These are phyloP conservation scores for Tillandsia leiboldiana DNA, from an alignment of 176 grass and related monocot genomes.

Conservation along the genomic window DNA sequence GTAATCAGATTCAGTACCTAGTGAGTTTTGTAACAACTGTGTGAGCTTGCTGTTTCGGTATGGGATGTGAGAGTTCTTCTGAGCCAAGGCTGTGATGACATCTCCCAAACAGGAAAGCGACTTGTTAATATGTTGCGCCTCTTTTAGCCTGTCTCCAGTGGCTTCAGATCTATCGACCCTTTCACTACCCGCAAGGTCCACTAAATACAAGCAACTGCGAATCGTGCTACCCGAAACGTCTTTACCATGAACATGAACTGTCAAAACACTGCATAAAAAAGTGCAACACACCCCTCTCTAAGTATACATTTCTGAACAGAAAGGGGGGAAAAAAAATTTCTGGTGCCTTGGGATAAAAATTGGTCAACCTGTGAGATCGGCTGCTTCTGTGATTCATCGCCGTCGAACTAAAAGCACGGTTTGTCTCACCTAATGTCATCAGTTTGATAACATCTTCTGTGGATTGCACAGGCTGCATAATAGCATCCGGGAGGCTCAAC, in stretches of 20 bases:
- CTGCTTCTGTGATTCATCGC: slow-evolving; percentile 83
- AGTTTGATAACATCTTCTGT: slow-evolving; percentile 73
- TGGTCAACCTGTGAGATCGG: slow-evolving; percentile 64
- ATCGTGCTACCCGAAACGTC: slow-evolving; percentile 48
- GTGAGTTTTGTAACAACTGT: slow-evolving; percentile 70
- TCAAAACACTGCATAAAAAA: slow-evolving; percentile 54
- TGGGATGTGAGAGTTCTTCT: slow-evolving; percentile 87
- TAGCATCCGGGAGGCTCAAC: slow-evolving; percentile 66
- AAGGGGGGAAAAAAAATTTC: no score
- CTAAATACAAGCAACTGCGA: slow-evolving; percentile 65
- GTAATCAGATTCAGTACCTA: slow-evolving; percentile 38
- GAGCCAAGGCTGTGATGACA: slow-evolving; percentile 87
- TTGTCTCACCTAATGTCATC: slow-evolving; percentile 63
- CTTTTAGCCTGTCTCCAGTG: slow-evolving; percentile 68
- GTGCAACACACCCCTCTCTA: slow-evolving; percentile 13
- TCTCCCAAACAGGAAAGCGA: slow-evolving; percentile 88
- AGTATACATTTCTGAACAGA: neutral
- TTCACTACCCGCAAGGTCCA: slow-evolving; percentile 95
- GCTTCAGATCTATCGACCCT: slow-evolving; percentile 78
- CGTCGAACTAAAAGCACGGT: slow-evolving; percentile 68
- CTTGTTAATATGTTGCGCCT: slow-evolving; percentile 84
- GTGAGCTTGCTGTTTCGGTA: slow-evolving; percentile 96
- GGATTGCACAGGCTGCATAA: slow-evolving; percentile 51
- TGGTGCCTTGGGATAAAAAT: neutral
- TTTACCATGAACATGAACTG: slow-evolving; percentile 68